These are phyloP conservation scores for Dendrobium nobile DNA, from an alignment of 106 monocot species.

Conservation along the genomic window DNA sequence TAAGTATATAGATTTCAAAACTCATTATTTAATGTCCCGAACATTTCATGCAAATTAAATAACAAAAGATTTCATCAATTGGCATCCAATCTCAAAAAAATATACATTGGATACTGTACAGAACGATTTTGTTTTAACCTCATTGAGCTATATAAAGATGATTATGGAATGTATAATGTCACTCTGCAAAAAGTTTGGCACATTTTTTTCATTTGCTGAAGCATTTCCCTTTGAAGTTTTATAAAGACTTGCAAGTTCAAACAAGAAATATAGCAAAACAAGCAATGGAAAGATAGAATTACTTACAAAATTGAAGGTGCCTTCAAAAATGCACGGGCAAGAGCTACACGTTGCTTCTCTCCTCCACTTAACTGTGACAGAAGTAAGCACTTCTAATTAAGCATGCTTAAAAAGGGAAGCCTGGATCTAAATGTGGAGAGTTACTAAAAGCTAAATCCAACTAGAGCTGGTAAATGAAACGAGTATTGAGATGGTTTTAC, in stretches of 20 bases:
- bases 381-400: neutral
- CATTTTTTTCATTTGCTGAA: neutral
- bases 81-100: no score
- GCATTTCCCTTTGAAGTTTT: neutral
- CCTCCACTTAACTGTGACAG: constrained; percentile 86
- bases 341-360: constrained; percentile 96
- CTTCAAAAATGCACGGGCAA: constrained; percentile 97
- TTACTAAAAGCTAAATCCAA: neutral
- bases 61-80: no score
- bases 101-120: no score
- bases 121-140: no score
- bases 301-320: constrained; percentile 86
- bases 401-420: neutral
- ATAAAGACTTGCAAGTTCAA: neutral
- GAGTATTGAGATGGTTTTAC: neutral
- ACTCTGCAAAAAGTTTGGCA: no score
- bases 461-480: neutral
- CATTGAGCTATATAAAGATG: no score
- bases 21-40: no score
- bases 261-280: neutral
- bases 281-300: neutral
- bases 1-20: no score
- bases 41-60: no score
- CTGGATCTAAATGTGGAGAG: neutral
- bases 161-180: no score